A percentile compares a stretch with the other conserved stretches of the same genome.
Conservation (phyloP, 2,329 filamentous ascomycete genomes). For the Grosmannia huntii region DNA sequence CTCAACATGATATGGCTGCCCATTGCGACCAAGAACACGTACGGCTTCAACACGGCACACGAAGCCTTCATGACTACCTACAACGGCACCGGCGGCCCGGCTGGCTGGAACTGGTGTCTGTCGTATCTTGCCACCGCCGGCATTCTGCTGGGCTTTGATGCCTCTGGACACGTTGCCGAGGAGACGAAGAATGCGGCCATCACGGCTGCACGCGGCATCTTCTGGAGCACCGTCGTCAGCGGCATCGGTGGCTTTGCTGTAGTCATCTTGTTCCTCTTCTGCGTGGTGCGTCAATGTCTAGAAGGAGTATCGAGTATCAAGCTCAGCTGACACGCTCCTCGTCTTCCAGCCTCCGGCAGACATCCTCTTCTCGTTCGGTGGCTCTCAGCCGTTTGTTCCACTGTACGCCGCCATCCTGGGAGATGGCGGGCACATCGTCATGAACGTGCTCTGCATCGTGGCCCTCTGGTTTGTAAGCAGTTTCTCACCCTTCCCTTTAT, state of each 20-base stretch:
- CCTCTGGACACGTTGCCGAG: constrained; percentile 10
- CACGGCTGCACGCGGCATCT: constrained; percentile 7
- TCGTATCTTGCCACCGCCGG: constrained; percentile 8
- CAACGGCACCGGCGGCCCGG: constrained; percentile 8
- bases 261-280: constrained; percentile 8
- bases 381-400: constrained; percentile 9
- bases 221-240: constrained; percentile 8
- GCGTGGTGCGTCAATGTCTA: background rate
- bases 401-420: constrained; percentile 9
- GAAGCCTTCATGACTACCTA: constrained; percentile 10
- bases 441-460: constrained; percentile 8
- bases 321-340: background rate
- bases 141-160: constrained; percentile 9
- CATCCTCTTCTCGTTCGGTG: constrained; percentile 5
- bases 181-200: constrained; percentile 9
- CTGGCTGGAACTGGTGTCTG: constrained; percentile 11
- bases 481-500: background rate
- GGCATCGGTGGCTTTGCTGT: constrained; percentile 7
- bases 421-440: constrained; percentile 7
- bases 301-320: too few relatives aligned
- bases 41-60: constrained; percentile 7
- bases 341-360: constrained; percentile 1
- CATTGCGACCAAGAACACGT: constrained; percentile 4
- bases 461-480: constrained; percentile 8
- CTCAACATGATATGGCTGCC: constrained; percentile 11